Percentiles rank a stretch among this genome's conserved stretches.
Evolutionary conservation across 2,329 filamentous ascomycete genomes (phyloP).

Genomic region (Metarhizium album): DNA sequence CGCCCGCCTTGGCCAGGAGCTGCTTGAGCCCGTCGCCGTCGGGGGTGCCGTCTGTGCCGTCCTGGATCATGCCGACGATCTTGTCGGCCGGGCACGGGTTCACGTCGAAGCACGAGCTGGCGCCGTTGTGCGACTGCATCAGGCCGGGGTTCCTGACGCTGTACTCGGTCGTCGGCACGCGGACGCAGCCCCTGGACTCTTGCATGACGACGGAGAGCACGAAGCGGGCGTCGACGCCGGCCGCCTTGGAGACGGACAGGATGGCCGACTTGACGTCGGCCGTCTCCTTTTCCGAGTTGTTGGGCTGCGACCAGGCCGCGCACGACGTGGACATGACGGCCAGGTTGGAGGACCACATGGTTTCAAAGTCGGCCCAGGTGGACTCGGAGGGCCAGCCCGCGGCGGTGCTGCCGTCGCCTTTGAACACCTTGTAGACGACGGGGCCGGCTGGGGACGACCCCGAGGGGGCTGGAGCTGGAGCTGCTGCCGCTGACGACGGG

Average conservation of each 20-base stretch:
- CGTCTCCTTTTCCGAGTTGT: conserved; percentile 8
- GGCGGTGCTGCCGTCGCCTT: neutral
- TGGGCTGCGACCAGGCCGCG: conserved; percentile 6
- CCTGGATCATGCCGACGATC: conserved; percentile 22
- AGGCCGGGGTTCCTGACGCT: conserved; percentile 31
- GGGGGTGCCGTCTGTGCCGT: conserved; percentile 30
- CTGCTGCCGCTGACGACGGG: neutral
- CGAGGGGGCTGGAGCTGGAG: neutral
- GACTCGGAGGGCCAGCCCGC: conserved; percentile 19
- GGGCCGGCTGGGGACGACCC: neutral
- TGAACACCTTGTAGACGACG: neutral
- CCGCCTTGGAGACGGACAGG: conserved; percentile 15
- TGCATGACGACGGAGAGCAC: conserved; percentile 34
- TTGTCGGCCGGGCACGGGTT: conserved; percentile 16
- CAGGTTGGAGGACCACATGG: conserved; percentile 16
- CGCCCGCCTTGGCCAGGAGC: conserved; percentile 21
- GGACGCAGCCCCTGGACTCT: conserved; percentile 33
- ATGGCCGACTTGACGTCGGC: conserved; percentile 21
- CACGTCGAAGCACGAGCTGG: conserved; percentile 24
- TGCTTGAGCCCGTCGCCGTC: conserved; percentile 30
- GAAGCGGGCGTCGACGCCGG: conserved; percentile 26
- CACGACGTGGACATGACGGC: conserved; percentile 3
- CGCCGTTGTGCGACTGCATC: conserved; percentile 27
- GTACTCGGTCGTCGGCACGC: conserved; percentile 28
- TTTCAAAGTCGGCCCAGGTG: conserved; percentile 19